These are phyloP conservation scores for Fomitopsis pulvina DNA, from an alignment of 768 basidiomycete species.

Conservation along the genomic window DNA sequence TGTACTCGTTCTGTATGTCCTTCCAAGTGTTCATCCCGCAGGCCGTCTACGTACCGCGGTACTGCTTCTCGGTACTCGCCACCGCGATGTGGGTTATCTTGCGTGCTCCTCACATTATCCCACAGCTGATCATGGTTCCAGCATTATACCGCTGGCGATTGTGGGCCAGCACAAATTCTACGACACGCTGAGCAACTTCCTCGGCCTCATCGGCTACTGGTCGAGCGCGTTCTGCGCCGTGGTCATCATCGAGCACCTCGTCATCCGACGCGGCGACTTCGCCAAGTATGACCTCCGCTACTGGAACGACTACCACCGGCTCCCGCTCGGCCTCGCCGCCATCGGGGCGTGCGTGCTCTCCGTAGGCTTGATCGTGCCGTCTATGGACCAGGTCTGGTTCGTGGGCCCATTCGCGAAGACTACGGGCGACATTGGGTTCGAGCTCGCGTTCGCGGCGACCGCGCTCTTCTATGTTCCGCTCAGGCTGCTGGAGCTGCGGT, in stretches of 20 bases:
- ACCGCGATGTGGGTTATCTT: slow-evolving; percentile 52
- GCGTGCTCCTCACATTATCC: background rate
- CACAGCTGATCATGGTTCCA: too few species aligned
- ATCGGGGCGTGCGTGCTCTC: slow-evolving; percentile 42
- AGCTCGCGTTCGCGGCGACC: slow-evolving; percentile 47
- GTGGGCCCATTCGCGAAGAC: slow-evolving; percentile 56
- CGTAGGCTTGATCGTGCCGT: slow-evolving; percentile 53
- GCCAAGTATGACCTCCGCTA: slow-evolving; percentile 38
- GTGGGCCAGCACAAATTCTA: slow-evolving; percentile 67
- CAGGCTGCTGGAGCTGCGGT: slow-evolving; percentile 29
- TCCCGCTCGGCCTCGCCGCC: slow-evolving; percentile 63
- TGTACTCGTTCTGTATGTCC: slow-evolving; percentile 75
- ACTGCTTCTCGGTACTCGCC: slow-evolving; percentile 59
- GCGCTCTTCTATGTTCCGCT: slow-evolving; percentile 48
- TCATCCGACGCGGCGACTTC: slow-evolving; percentile 50
- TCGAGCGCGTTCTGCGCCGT: slow-evolving; percentile 47
- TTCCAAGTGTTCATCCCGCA: slow-evolving; percentile 64
- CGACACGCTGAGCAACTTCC: slow-evolving; percentile 52
- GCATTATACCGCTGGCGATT: slow-evolving; percentile 63
- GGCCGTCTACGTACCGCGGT: slow-evolving; percentile 55
- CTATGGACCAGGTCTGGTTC: slow-evolving; percentile 70
- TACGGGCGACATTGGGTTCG: slow-evolving; percentile 69
- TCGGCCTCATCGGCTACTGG: slow-evolving; percentile 55
- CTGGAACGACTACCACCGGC: slow-evolving; percentile 47
- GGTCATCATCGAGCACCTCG: slow-evolving; percentile 58